phyloP scores from a whole-genome alignment of 1,139 yeast species.

The Candida sanyaensis region DNA sequence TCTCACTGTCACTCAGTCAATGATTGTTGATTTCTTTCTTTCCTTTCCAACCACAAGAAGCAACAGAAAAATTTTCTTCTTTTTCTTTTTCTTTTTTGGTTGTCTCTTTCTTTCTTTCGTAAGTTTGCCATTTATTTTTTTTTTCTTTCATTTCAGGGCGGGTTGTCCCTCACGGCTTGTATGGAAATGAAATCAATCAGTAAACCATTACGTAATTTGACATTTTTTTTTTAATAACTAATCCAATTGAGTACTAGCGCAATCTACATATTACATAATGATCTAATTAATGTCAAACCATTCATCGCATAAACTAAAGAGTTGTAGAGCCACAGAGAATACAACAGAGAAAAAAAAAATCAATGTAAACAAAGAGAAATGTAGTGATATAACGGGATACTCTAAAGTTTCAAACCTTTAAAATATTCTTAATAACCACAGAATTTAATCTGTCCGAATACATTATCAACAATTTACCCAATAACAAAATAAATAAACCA shows the following conservation, averaged over 20 bases:
- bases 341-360: neutral
- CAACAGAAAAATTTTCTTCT: no score
- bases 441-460: slow-evolving; percentile 45
- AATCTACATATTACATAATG: no score
- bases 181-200: neutral
- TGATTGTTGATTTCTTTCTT: neutral
- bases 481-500: slow-evolving; percentile 22
- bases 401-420: slow-evolving; percentile 37
- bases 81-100: no score
- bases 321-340: no score
- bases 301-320: no score
- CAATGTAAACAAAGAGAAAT: slow-evolving; percentile 18
- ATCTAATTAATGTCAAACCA: no score
- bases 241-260: neutral
- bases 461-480: slow-evolving; percentile 36
- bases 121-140: neutral
- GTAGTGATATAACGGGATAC: slow-evolving; percentile 65
- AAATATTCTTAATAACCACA: slow-evolving; percentile 53
- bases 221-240: neutral
- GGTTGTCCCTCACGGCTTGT: neutral
- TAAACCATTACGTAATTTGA: slow-evolving; percentile 2
- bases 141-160: no score
- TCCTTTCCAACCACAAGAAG: neutral
- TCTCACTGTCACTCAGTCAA: no score
- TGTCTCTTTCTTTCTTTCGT: neutral